Percentiles rank a stretch among this genome's conserved stretches.
Conservation (phyloP, 2,329 filamentous ascomycete species). For the Didymella lethalis region DNA sequence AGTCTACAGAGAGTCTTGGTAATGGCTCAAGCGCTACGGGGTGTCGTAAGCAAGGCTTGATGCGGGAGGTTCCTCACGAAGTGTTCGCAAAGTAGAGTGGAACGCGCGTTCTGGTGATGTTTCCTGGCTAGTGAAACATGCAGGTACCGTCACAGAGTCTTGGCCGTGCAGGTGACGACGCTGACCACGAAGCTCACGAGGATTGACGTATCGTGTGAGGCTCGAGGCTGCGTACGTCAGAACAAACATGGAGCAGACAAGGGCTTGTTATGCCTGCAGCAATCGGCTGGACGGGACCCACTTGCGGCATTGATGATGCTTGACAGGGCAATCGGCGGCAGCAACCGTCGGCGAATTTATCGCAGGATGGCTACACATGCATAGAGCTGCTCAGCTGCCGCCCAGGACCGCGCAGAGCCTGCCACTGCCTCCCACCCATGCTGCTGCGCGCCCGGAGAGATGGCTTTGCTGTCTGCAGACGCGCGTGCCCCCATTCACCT, state of each 20-base stretch:
- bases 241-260: not conserved
- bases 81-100: not conserved
- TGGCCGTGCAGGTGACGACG: slow-evolving; percentile 19
- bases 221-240: not conserved
- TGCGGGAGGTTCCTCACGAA: not conserved
- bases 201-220: not conserved
- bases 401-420: slow-evolving; percentile 21
- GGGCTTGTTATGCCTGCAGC: not conserved
- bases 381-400: slow-evolving; percentile 25
- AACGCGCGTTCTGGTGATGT: slow-evolving; percentile 19
- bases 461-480: slow-evolving; percentile 46
- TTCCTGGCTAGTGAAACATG: slow-evolving; percentile 22
- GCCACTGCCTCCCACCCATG: slow-evolving; percentile 31
- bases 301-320: slow-evolving; percentile 18
- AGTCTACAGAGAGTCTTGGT: not conserved
- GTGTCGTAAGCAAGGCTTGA: slow-evolving; percentile 8
- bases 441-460: slow-evolving; percentile 43
- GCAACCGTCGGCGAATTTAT: slow-evolving; percentile 9
- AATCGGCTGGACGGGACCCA: slow-evolving; percentile 9
- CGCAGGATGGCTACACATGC: slow-evolving; percentile 17
- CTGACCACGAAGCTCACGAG: not conserved
- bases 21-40: not conserved
- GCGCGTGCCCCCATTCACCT: slow-evolving; percentile 31
- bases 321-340: slow-evolving; percentile 6
- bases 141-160: slow-evolving; percentile 9